These are phyloP conservation scores for Ramalina peruviana DNA, from an alignment of 495 filamentous ascomycete genomes.

Conservation along the genomic window DNA sequence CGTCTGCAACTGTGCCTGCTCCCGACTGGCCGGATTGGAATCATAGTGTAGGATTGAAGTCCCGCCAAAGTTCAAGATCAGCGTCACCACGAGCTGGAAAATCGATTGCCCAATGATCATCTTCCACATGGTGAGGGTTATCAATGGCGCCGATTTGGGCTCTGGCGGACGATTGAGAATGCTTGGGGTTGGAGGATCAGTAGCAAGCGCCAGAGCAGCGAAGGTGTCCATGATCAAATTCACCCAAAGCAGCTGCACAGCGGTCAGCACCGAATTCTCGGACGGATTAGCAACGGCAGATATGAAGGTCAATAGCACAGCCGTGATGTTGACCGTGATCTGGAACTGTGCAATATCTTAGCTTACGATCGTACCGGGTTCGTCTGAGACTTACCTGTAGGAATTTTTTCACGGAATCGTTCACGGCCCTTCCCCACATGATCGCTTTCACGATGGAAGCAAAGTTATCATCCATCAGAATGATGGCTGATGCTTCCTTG, in stretches of 20 bases:
- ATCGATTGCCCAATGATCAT: conserved; percentile 83
- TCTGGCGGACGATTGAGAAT: conserved; percentile 66
- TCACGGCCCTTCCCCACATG: conserved; percentile 78
- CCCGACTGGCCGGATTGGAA: conserved; percentile 9
- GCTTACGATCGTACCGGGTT: not conserved
- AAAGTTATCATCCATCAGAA: conserved; percentile 91
- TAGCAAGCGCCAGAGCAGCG: conserved; percentile 81
- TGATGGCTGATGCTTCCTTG: conserved; percentile 87
- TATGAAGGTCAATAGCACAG: conserved; percentile 71
- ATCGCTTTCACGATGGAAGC: conserved; percentile 78
- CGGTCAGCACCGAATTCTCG: conserved; percentile 62
- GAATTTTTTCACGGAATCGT: conserved; percentile 85
- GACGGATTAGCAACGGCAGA: conserved; percentile 54
- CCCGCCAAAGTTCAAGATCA: conserved; percentile 67
- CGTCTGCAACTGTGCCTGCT: conserved; percentile 41
- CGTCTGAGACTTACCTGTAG: conserved; percentile 39
- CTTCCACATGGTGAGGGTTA: conserved; percentile 80
- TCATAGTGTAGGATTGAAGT: conserved; percentile 44
- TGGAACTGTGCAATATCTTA: conserved; percentile 51
- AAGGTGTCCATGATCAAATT: conserved; percentile 96
- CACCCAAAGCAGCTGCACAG: conserved; percentile 82
- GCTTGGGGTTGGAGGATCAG: conserved; percentile 57
- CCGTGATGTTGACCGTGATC: conserved; percentile 83
- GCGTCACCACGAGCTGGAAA: conserved; percentile 67
- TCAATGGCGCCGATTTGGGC: conserved; percentile 60